phyloP scores from a whole-genome alignment of 1,284 basidiomycete genomes.

The Cyathus pygmaeus region DNA sequence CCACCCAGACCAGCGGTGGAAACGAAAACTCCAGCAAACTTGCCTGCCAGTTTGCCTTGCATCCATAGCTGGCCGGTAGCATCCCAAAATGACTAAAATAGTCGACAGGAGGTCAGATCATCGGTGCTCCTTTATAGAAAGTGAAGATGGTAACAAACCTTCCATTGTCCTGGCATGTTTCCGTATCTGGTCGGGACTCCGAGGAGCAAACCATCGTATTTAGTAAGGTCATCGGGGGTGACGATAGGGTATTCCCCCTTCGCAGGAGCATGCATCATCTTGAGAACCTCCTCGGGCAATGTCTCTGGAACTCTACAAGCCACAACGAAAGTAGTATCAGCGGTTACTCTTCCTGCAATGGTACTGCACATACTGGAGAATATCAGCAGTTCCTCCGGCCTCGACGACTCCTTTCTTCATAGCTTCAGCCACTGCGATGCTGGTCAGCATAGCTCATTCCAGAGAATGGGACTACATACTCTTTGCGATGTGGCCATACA shows the following conservation, averaged over 20 bases:
- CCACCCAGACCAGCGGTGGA: slow-evolving; percentile 74
- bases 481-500: slow-evolving; percentile 84
- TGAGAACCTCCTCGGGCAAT: slow-evolving; percentile 80
- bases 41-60: slow-evolving; percentile 77
- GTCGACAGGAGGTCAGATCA: neutral
- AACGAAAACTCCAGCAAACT: slow-evolving; percentile 82
- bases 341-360: slow-evolving; percentile 4
- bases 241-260: slow-evolving; percentile 82
- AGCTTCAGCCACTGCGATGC: slow-evolving; percentile 75
- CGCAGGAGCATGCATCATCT: slow-evolving; percentile 80
- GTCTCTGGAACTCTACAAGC: slow-evolving; percentile 81
- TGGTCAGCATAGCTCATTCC: neutral
- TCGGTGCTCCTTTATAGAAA: neutral
- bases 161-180: slow-evolving; percentile 77
- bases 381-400: slow-evolving; percentile 77
- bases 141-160: slow-evolving; percentile 49
- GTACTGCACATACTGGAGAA: slow-evolving; percentile 70
- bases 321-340: slow-evolving; percentile 6
- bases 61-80: slow-evolving; percentile 84
- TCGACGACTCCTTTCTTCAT: slow-evolving; percentile 77
- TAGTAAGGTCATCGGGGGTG: slow-evolving; percentile 68
- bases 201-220: slow-evolving; percentile 75
- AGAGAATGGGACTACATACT: slow-evolving; percentile 52
- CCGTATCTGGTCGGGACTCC: slow-evolving; percentile 87
- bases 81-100: slow-evolving; percentile 68